A percentile compares a stretch with the other conserved stretches of the same genome.
These are phyloP conservation scores for Leccinum subatratum DNA, from an alignment of 1,284 basidiomycete species.

Conservation along the genomic window DNA sequence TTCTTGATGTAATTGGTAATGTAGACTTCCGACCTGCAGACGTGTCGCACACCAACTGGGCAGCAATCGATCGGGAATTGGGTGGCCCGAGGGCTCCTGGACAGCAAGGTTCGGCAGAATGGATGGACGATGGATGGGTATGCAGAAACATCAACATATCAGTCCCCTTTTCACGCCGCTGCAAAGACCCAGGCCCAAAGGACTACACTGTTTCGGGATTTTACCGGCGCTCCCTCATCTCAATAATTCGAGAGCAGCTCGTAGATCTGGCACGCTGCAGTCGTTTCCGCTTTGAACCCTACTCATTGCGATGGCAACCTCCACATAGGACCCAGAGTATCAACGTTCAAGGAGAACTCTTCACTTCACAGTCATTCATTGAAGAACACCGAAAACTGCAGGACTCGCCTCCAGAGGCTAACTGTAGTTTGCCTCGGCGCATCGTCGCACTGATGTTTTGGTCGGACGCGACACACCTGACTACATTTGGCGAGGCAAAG, in stretches of 20 bases:
- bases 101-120: not conserved
- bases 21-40: not conserved
- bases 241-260: not conserved
- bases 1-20: not conserved
- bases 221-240: not conserved
- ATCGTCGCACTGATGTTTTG: not conserved
- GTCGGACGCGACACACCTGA: not conserved
- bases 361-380: not conserved
- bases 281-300: not conserved
- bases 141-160: not conserved
- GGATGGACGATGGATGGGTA: not conserved
- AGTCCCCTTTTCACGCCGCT: not conserved
- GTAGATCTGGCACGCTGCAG: not conserved
- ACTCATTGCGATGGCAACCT: not conserved
- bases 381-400: not conserved
- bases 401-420: not conserved
- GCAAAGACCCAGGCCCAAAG: not conserved
- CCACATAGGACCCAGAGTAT: not conserved
- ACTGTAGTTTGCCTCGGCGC: not conserved
- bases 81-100: not conserved
- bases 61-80: not conserved
- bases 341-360: not conserved
- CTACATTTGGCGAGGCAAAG: not conserved
- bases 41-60: not conserved
- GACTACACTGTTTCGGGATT: not conserved